Conservation (phyloP, 345 rosid genomes). For the Lepidium aucheri region DNA sequence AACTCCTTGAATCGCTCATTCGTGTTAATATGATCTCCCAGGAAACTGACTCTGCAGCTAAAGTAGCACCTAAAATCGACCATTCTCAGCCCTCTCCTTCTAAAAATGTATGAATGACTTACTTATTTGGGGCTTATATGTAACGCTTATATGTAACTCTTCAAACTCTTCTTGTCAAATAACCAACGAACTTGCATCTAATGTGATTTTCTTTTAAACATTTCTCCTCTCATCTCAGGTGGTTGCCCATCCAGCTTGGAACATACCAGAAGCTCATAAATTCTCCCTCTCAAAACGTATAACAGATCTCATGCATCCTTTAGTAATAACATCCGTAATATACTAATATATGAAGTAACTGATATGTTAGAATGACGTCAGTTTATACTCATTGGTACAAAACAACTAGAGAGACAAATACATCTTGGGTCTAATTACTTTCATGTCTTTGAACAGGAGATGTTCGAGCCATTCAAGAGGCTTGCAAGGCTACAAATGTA, state of each 20-base stretch:
- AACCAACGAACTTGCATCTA: neutral
- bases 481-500: constrained; percentile 33
- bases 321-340: too few relatives aligned
- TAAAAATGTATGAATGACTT: constrained; percentile 27
- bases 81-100: constrained; percentile 26
- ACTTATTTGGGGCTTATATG: neutral
- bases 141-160: too few relatives aligned
- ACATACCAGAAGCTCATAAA: constrained; percentile 24
- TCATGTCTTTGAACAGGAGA: constrained; percentile 26
- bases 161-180: neutral
- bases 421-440: neutral
- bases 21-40: constrained; percentile 9
- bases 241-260: constrained; percentile 26
- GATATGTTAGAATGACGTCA: neutral
- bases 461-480: constrained; percentile 22
- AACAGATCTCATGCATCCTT: neutral
- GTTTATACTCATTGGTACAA: neutral
- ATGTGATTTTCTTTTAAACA: neutral
- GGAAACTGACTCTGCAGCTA: constrained; percentile 28
- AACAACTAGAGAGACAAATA: neutral
- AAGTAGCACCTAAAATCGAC: constrained; percentile 16
- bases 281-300: constrained; percentile 32
- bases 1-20: neutral
- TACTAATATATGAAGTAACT: too few relatives aligned
- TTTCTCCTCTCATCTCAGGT: neutral